Evolutionary conservation across 441 rosid species (phyloP).

Genomic region (Syzygium syzygioides): DNA sequence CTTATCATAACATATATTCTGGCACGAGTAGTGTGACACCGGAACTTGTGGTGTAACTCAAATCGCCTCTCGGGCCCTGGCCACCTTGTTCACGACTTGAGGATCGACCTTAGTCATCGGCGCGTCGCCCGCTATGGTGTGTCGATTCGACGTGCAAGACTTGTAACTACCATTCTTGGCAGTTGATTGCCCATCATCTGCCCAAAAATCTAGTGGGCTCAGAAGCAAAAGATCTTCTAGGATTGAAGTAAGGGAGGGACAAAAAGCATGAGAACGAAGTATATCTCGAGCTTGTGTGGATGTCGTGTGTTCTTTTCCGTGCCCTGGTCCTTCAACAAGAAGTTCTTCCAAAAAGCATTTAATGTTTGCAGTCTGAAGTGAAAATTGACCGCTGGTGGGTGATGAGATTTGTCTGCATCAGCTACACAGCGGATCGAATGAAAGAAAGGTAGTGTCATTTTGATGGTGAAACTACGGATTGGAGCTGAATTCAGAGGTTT

Average conservation of each 20-base stretch:
- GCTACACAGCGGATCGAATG: neutral
- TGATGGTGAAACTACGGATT: neutral
- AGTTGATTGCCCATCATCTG: neutral
- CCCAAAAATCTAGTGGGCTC: neutral
- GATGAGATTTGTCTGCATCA: constrained; percentile 10
- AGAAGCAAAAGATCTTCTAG: neutral
- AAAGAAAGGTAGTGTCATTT: neutral
- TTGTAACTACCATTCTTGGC: neutral
- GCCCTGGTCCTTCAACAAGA: neutral
- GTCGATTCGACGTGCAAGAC: neutral
- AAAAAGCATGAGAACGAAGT: neutral
- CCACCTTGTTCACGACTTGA: neutral
- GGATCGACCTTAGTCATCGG: neutral
- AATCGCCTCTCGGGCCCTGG: neutral
- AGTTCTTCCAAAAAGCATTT: neutral
- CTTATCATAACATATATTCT: neutral
- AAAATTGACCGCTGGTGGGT: constrained; percentile 4
- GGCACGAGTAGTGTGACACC: neutral
- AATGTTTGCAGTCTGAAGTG: neutral
- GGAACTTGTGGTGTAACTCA: neutral
- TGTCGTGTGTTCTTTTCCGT: neutral
- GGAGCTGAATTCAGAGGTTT: neutral
- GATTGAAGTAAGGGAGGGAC: neutral
- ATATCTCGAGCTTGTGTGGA: neutral
- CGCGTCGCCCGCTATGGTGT: neutral